A percentile compares a stretch with the other conserved stretches of the same genome.
Evolutionary conservation across 225 moss, liverwort and hornwort species (phyloP).

Genomic region (Ulota crispa): DNA sequence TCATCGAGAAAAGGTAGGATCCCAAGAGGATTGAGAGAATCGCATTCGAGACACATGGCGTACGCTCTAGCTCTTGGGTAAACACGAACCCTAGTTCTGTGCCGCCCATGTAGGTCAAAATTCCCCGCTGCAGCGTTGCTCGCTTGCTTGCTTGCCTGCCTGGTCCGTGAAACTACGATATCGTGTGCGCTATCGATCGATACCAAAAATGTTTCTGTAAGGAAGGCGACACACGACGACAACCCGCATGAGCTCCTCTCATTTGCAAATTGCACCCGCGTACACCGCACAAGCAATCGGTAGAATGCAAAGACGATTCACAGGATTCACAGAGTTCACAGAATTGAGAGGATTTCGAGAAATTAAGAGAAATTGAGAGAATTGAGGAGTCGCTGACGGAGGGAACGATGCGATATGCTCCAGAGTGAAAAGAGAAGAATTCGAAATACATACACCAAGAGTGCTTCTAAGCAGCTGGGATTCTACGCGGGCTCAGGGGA

Average conservation of each 20-base stretch:
- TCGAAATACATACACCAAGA: not conserved
- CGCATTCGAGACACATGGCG: not conserved
- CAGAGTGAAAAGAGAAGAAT: not conserved
- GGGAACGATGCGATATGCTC: not conserved
- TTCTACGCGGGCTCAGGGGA: not conserved
- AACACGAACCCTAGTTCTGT: constrained; percentile 17
- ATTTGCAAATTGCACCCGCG: not conserved
- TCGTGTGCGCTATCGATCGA: not conserved
- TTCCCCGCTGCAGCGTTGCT: not conserved
- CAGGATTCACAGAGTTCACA: not conserved
- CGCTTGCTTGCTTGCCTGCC: not conserved
- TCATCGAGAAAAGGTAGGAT: not conserved
- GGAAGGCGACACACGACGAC: not conserved
- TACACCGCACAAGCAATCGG: not conserved
- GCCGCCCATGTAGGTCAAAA: not conserved
- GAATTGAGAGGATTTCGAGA: not conserved
- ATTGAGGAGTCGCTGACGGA: not conserved
- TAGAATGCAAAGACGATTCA: not conserved
- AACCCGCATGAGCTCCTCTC: not conserved
- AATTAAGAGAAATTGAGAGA: not conserved
- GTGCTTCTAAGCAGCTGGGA: not conserved
- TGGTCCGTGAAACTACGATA: not conserved
- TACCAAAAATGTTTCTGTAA: not conserved
- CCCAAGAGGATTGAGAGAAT: not conserved
- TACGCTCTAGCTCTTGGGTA: not conserved